phyloP scores from a whole-genome alignment of 352 stramenopile genomes.

The Phytophthora kernoviae region DNA sequence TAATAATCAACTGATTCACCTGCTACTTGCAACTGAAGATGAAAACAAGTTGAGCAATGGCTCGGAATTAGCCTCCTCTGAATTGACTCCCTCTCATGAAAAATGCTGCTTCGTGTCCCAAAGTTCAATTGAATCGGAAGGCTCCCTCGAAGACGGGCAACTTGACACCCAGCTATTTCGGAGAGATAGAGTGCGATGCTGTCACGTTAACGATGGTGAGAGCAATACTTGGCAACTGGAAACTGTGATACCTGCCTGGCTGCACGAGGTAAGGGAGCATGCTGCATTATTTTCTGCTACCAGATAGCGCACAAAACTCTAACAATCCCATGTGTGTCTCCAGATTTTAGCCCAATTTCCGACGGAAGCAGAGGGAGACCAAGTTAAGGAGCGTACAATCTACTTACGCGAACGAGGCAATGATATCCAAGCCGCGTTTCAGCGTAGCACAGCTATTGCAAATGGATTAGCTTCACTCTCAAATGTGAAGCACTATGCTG shows the following conservation, averaged over 20 bases:
- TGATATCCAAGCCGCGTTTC: conserved; percentile 24
- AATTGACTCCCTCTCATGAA: not conserved
- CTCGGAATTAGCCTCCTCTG: not conserved
- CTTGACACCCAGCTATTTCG: not conserved
- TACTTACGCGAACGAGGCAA: conserved; percentile 14
- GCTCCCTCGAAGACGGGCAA: not conserved
- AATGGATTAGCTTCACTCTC: conserved; percentile 25
- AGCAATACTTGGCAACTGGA: conserved; percentile 17
- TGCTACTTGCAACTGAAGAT: conserved; percentile 9
- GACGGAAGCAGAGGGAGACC: conserved; percentile 19
- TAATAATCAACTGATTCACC: conserved; percentile 23
- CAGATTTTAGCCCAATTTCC: conserved; percentile 25
- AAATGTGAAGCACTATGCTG: conserved; percentile 11
- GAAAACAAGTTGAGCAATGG: not conserved
- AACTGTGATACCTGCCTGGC: conserved; percentile 20
- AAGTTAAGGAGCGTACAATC: conserved; percentile 15
- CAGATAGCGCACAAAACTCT: no score
- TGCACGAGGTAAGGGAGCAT: conserved; percentile 20
- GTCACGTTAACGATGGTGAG: not conserved
- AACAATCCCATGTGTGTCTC: not conserved
- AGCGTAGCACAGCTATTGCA: conserved; percentile 11
- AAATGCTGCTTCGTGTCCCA: conserved; percentile 26
- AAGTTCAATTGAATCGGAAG: conserved; percentile 9
- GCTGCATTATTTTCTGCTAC: not conserved
- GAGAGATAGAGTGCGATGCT: conserved; percentile 12